Conservation (phyloP, 345 rosid species). For the Melastoma malabathricum region DNA sequence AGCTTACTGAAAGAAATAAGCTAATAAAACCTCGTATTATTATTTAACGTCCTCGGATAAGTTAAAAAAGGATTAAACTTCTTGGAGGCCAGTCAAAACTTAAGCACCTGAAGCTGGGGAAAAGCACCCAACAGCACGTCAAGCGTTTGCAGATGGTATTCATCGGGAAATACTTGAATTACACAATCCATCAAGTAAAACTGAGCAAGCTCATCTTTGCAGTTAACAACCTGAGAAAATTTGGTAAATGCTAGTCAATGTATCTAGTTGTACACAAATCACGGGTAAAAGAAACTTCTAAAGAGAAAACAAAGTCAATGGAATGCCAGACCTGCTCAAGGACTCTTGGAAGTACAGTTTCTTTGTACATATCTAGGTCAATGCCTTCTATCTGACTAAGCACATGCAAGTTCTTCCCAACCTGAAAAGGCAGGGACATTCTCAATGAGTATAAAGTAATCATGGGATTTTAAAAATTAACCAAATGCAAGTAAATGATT, state of each 20-base stretch:
- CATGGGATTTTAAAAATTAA: conserved; percentile 24
- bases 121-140: conserved; percentile 83
- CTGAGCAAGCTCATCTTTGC: conserved; percentile 94
- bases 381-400: conserved; percentile 97
- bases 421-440: conserved; percentile 36
- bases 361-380: conserved; percentile 91
- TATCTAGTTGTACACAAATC: too few species aligned
- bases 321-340: conserved; percentile 68
- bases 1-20: too few species aligned
- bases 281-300: too few species aligned
- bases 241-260: too few species aligned
- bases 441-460: conserved; percentile 21
- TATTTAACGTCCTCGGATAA: background rate
- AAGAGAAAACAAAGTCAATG: background rate
- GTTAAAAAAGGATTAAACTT: background rate
- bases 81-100: background rate
- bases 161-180: conserved; percentile 98
- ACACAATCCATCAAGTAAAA: conserved; percentile 95
- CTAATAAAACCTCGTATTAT: too few species aligned
- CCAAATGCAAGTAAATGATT: conserved; percentile 32
- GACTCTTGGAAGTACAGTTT: conserved; percentile 88
- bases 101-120: conserved; percentile 89
- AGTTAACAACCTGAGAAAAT: conserved; percentile 65
- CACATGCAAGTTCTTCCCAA: conserved; percentile 97
- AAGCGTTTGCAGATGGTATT: conserved; percentile 97